Conservation (phyloP, 129 eudicot genomes). For the Gnaphalium uliginosum region DNA sequence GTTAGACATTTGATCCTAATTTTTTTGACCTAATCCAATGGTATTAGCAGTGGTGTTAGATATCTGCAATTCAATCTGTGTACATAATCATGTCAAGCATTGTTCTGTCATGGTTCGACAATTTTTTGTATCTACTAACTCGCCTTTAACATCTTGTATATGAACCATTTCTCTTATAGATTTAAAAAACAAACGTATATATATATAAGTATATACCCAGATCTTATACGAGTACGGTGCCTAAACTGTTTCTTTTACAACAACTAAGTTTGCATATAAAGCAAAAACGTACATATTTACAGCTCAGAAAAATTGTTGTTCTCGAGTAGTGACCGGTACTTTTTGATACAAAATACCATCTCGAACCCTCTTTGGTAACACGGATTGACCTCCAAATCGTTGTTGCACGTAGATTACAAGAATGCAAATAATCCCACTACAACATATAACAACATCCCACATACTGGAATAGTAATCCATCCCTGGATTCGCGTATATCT, state of each 20-base stretch:
- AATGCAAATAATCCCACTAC: slow-evolving; percentile 49
- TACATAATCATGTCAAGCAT: neutral
- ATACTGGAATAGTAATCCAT: slow-evolving; percentile 69
- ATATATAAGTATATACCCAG: neutral
- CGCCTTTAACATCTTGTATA: neutral
- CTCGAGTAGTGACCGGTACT: slow-evolving; percentile 50
- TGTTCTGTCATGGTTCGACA: neutral
- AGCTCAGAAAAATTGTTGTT: slow-evolving; percentile 22
- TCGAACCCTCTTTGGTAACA: slow-evolving; percentile 62
- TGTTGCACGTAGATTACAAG: slow-evolving; percentile 66
- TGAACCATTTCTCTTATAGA: neutral
- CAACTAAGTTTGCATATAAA: slow-evolving; percentile 19
- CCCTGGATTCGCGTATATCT: slow-evolving; percentile 81
- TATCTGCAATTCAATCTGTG: slow-evolving; percentile 4
- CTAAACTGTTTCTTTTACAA: neutral
- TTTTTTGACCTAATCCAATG: slow-evolving; percentile 1
- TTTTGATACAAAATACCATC: slow-evolving; percentile 55
- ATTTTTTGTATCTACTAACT: neutral
- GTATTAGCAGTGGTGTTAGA: neutral
- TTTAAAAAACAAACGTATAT: no score
- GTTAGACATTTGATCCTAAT: neutral
- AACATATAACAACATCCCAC: slow-evolving; percentile 70
- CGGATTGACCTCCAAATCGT: slow-evolving; percentile 62
- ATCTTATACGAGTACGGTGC: neutral
- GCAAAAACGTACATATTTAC: neutral